These are phyloP conservation scores for Daldinia childiae DNA, from an alignment of 495 filamentous ascomycete species.

Conservation along the genomic window DNA sequence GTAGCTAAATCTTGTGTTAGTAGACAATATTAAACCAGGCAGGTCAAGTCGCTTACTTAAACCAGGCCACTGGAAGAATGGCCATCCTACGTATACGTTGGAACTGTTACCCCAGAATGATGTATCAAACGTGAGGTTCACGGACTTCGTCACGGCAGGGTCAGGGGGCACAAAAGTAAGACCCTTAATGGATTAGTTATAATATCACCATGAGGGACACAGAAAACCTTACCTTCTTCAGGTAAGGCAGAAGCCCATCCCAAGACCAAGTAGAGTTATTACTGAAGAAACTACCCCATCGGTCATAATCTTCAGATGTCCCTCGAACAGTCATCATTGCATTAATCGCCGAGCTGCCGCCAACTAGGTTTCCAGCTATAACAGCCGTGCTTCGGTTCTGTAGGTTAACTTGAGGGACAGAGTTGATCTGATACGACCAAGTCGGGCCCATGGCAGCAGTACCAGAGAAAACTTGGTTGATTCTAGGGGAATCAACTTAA, in stretches of 20 bases:
- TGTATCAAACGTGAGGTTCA: conserved; percentile 54
- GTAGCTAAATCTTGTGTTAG: conserved; percentile 30
- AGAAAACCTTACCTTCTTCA: conserved; percentile 46
- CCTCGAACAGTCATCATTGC: conserved; percentile 56
- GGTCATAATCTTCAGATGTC: conserved; percentile 56
- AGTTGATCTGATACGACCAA: conserved; percentile 58
- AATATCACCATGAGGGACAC: background rate
- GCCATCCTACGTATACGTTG: conserved; percentile 54
- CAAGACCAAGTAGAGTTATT: conserved; percentile 54
- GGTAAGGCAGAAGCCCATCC: conserved; percentile 58
- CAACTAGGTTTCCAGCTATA: conserved; percentile 50
- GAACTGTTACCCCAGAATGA: conserved; percentile 56
- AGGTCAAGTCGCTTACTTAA: conserved; percentile 25
- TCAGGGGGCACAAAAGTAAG: conserved; percentile 54
- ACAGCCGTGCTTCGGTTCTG: conserved; percentile 48
- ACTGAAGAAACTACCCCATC: conserved; percentile 56
- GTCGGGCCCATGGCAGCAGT: conserved; percentile 44
- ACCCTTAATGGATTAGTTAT: conserved; percentile 33
- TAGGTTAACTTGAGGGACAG: conserved; percentile 51
- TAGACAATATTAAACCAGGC: too few relatives aligned
- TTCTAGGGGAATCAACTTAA: conserved; percentile 42
- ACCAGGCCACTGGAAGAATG: conserved; percentile 54
- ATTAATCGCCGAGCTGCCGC: conserved; percentile 60
- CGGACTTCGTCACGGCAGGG: conserved; percentile 41
- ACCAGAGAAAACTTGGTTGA: conserved; percentile 42